Evolutionary conservation across 345 rosid genomes (phyloP).

Genomic region (Pistacia atlantica): DNA sequence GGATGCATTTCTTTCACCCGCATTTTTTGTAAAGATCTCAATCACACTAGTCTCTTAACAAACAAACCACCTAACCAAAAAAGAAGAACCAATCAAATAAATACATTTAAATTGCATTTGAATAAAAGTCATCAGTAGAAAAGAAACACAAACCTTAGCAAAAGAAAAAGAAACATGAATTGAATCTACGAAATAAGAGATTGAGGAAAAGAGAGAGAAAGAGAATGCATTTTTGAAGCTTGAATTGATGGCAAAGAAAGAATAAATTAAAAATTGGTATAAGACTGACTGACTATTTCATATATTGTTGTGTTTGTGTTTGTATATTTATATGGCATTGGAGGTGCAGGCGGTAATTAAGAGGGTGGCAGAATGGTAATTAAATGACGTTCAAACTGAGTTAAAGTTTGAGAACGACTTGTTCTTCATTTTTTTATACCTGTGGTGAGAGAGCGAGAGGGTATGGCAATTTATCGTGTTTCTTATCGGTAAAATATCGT

Average conservation of each 20-base stretch:
- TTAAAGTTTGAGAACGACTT: conserved; percentile 13
- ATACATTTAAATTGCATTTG: background rate
- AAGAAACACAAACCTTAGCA: background rate
- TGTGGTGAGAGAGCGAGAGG: background rate
- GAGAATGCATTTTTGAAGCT: background rate
- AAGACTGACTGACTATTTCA: background rate
- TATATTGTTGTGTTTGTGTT: background rate
- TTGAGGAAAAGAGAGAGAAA: conserved; percentile 20
- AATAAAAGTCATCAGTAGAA: background rate
- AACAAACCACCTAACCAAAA: background rate
- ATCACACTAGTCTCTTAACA: conserved; percentile 16
- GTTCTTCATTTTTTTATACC: conserved; percentile 11
- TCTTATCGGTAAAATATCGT: conserved; percentile 23
- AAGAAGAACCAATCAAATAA: background rate
- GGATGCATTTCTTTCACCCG: conserved; percentile 95
- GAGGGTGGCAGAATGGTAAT: conserved; percentile 38
- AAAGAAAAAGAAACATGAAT: background rate
- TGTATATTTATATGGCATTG: conserved; percentile 5
- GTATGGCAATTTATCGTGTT: conserved; percentile 8
- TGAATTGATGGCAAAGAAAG: conserved; percentile 27
- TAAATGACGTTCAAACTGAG: conserved; percentile 6
- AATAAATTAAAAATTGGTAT: background rate
- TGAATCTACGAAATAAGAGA: conserved; percentile 18
- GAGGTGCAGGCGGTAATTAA: conserved; percentile 19
- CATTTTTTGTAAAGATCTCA: conserved; percentile 56